These are phyloP conservation scores for Pugionium cornutum DNA, from an alignment of 345 rosid species.

Conservation along the genomic window DNA sequence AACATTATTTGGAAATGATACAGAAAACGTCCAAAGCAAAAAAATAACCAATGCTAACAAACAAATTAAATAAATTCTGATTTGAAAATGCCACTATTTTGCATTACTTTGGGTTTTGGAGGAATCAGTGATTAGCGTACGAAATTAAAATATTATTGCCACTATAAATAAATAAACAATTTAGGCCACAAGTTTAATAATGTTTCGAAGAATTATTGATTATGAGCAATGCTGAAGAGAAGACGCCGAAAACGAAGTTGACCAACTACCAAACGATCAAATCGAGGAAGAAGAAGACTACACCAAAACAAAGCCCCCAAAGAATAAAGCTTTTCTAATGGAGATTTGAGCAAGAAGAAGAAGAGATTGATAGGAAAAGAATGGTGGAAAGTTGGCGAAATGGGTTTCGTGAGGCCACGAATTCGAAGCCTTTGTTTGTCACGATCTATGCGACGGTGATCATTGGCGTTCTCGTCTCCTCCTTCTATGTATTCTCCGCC, in stretches of 20 bases:
- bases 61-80: too few relatives aligned
- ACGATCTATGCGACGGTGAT: conserved; percentile 82
- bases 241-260: conserved; percentile 25
- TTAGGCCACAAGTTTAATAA: too few relatives aligned
- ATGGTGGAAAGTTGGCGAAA: conserved; percentile 68
- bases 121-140: too few relatives aligned
- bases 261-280: conserved; percentile 39
- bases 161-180: too few relatives aligned
- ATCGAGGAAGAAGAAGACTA: conserved; percentile 31
- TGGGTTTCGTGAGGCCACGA: conserved; percentile 64
- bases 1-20: too few relatives aligned
- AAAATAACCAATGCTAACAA: too few relatives aligned
- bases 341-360: conserved; percentile 34
- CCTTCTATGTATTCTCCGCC: conserved; percentile 87
- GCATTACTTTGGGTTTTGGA: too few relatives aligned
- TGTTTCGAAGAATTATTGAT: background rate
- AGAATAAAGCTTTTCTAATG: conserved; percentile 32
- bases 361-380: conserved; percentile 6
- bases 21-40: too few relatives aligned
- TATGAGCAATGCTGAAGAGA: conserved; percentile 31
- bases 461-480: conserved; percentile 70
- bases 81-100: too few relatives aligned
- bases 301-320: background rate
- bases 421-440: conserved; percentile 73
- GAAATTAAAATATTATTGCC: too few relatives aligned